Percentiles rank a stretch among this genome's conserved stretches.
phyloP scores from a whole-genome alignment of 1,139 yeast species.

The Yamadazyma taylorii region DNA sequence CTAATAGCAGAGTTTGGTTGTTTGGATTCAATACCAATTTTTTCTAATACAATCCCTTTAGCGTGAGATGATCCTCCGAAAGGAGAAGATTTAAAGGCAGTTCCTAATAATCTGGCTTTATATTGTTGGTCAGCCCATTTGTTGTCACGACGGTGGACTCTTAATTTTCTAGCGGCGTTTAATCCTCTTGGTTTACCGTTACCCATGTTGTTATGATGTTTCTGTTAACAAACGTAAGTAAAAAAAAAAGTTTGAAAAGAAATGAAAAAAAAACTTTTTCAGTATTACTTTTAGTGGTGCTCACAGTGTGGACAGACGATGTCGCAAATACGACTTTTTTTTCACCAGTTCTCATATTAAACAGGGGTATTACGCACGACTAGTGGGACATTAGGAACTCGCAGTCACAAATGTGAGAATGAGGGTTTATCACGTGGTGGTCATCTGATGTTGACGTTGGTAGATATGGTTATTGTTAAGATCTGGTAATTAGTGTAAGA shows the following conservation, averaged over 20 bases:
- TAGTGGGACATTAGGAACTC: no score
- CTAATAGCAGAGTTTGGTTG: slow-evolving; percentile 99
- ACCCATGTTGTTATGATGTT: slow-evolving; percentile 56
- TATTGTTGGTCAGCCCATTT: slow-evolving; percentile 99
- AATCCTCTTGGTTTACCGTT: slow-evolving; percentile 97
- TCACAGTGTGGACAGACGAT: no score
- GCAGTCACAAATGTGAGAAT: background rate
- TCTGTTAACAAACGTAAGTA: slow-evolving; percentile 4
- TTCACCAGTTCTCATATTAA: no score
- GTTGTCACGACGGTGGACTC: slow-evolving; percentile 99
- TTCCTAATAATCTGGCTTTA: slow-evolving; percentile 98
- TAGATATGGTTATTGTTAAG: no score
- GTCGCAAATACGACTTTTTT: no score
- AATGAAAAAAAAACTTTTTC: slow-evolving; percentile 2
- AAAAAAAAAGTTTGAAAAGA: slow-evolving; percentile 12
- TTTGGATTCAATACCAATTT: slow-evolving; percentile 99
- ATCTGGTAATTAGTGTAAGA: no score
- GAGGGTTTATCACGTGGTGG: slow-evolving; percentile 1
- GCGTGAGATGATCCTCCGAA: slow-evolving; percentile 99
- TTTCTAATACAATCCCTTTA: slow-evolving; percentile 99
- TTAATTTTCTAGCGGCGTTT: slow-evolving; percentile 99
- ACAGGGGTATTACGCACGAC: no score
- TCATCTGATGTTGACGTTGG: background rate
- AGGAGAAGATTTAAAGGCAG: slow-evolving; percentile 99
- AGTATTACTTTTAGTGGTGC: background rate